Base-by-base conservation (phyloP, 2,329 filamentous ascomycete species). In the Cladosporium sp. region DNA sequence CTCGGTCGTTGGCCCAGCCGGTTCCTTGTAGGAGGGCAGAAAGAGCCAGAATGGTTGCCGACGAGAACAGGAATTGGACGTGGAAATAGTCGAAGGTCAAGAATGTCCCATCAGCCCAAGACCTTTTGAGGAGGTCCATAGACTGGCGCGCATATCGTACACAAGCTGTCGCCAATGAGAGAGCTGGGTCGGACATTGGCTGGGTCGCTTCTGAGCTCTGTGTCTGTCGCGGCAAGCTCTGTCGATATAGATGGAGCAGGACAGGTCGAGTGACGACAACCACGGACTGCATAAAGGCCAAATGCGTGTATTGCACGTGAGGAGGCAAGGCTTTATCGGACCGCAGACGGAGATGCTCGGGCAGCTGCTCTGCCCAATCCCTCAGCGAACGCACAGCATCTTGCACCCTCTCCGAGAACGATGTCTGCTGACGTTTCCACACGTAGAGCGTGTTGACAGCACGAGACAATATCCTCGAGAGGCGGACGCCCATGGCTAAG, bases 51-150 rank as follows among this genome's bases (percentile, higher is more conserved):
- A 83, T 76, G 0, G 78, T 81, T 2, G 79, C 76, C 0, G 80
- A 76, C 0, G 81, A 80, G 70, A 84, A 84, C 28, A 84, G 77
- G 48, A 82, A 83, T 56, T 82, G 80, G 0, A 79, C 79, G 69
- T 79, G 77, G 56, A 80, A 80, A 70, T 82, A 83, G 69, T 83
- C 82, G 54, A 83, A 82, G 0, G 78, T 82, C 0, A 77, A 73
- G 63, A 83, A 82, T 0, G 80, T 78, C 0, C 82, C 82, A 34
- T 81, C 77, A 1, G 82, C 78, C 82, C 82, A 84, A 14, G 76
- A 76, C 6, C 81, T 76, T 2, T 77, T 79, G 0, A 84, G 71
- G 0, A 83, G 71, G 0, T 76, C 75, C 53, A 77, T 77, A 0
- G 81, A 83, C 36, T 83, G 79, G 0, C 79, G 76, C 0, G 82